phyloP scores from a whole-genome alignment of 305 asterid genomes.

The Fraxinus greggii region DNA sequence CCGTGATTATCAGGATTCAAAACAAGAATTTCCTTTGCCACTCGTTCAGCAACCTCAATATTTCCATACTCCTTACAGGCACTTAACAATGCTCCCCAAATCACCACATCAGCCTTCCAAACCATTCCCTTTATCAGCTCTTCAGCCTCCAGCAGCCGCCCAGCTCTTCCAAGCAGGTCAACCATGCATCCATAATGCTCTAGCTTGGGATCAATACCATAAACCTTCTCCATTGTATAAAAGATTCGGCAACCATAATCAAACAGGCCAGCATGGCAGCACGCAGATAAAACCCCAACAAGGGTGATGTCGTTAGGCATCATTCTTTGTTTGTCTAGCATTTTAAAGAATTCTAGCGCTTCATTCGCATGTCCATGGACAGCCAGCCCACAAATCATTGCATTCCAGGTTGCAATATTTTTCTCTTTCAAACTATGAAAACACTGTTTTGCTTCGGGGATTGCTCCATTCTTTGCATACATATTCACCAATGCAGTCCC shows the following conservation, averaged over 20 bases:
- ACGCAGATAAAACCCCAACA: slow-evolving; percentile 74
- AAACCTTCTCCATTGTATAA: slow-evolving; percentile 45
- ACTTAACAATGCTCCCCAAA: slow-evolving; percentile 80
- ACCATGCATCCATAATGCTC: slow-evolving; percentile 88
- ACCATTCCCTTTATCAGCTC: slow-evolving; percentile 57
- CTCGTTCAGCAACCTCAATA: slow-evolving; percentile 75
- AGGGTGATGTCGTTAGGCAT: slow-evolving; percentile 64
- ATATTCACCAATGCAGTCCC: slow-evolving; percentile 85
- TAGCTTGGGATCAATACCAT: slow-evolving; percentile 59
- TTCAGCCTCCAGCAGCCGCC: slow-evolving; percentile 75
- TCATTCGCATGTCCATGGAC: slow-evolving; percentile 67
- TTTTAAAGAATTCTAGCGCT: slow-evolving; percentile 49
- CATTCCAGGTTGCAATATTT: slow-evolving; percentile 78
- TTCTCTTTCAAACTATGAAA: slow-evolving; percentile 50
- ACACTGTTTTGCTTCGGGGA: slow-evolving; percentile 50
- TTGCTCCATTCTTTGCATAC: slow-evolving; percentile 78
- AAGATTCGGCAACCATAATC: slow-evolving; percentile 58
- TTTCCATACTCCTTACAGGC: slow-evolving; percentile 60
- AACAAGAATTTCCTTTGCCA: slow-evolving; percentile 51
- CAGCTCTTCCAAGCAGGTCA: slow-evolving; percentile 71
- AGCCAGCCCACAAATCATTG: slow-evolving; percentile 78
- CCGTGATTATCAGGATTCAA: slow-evolving; percentile 70
- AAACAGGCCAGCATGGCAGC: slow-evolving; percentile 73
- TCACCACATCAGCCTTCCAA: slow-evolving; percentile 68
- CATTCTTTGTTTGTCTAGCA: slow-evolving; percentile 40